These are phyloP conservation scores for Phyllosticta citrichinensis DNA, from an alignment of 2,329 filamentous ascomycete species.

Conservation along the genomic window DNA sequence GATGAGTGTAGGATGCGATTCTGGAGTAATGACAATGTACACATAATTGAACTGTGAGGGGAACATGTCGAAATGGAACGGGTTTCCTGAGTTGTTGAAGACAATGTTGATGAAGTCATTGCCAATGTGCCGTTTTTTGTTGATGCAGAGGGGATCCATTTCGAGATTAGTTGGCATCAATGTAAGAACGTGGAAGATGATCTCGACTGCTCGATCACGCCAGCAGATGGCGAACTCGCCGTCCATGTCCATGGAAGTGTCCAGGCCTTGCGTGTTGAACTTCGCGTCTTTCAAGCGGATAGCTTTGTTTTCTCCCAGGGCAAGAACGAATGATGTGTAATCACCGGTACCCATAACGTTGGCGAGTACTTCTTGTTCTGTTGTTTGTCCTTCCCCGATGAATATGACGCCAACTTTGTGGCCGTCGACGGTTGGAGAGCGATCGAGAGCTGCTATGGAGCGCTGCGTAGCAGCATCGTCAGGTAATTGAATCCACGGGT, in stretches of 20 bases:
- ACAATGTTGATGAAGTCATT: constrained; percentile 98
- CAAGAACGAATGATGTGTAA: constrained; percentile 75
- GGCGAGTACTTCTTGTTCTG: constrained; percentile 73
- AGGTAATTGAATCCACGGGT: constrained; percentile 66
- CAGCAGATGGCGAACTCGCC: constrained; percentile 86
- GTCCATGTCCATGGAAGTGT: constrained; percentile 66
- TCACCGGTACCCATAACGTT: constrained; percentile 81
- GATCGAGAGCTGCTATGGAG: constrained; percentile 73
- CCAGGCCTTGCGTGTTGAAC: constrained; percentile 89
- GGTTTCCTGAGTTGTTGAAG: constrained; percentile 89
- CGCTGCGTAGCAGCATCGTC: constrained; percentile 59
- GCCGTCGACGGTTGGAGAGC: constrained; percentile 80
- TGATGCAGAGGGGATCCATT: constrained; percentile 59
- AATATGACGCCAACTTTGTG: constrained; percentile 95
- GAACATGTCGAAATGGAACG: constrained; percentile 84
- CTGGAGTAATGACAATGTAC: constrained; percentile 89
- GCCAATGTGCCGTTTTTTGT: constrained; percentile 91
- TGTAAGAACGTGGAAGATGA: constrained; percentile 90
- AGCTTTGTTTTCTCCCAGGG: constrained; percentile 60
- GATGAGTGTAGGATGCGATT: constrained; percentile 67
- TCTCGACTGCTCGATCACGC: constrained; percentile 88
- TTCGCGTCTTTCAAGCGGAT: constrained; percentile 70
- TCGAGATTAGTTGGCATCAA: constrained; percentile 90
- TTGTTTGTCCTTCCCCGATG: constrained; percentile 74
- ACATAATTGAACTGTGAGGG: constrained; percentile 94